Evolutionary conservation across 2,329 filamentous ascomycete species (phyloP).

Genomic region (Sporothrix humicola): DNA sequence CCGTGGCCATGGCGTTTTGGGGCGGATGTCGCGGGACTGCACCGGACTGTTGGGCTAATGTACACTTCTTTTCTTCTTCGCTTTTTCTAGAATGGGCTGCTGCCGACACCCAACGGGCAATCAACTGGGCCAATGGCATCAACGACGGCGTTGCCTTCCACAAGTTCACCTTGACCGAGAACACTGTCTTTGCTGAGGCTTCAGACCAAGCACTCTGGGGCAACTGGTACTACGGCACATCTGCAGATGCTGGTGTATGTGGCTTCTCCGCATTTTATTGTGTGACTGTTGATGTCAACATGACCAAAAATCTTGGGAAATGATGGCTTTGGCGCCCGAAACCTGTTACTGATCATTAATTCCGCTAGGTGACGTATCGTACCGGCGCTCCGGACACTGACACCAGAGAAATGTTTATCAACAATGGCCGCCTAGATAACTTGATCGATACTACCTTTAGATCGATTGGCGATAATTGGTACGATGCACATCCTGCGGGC

Average conservation of each 20-base stretch:
- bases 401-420: constrained; percentile 71
- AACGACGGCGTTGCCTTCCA: constrained; percentile 65
- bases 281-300: background rate
- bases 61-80: background rate
- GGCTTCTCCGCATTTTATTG: background rate
- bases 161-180: constrained; percentile 63
- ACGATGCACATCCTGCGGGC: constrained; percentile 30
- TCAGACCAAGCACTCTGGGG: constrained; percentile 81
- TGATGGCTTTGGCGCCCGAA: background rate
- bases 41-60: constrained; percentile 1
- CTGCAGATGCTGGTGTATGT: constrained; percentile 55
- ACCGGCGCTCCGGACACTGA: constrained; percentile 65
- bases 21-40: background rate
- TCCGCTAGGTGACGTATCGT: constrained; percentile 67
- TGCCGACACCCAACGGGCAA: constrained; percentile 60
- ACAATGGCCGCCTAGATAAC: constrained; percentile 66
- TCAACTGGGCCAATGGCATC: constrained; percentile 67
- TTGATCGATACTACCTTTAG: constrained; percentile 69
- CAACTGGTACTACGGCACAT: constrained; percentile 75
- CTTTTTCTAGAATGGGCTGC: constrained; percentile 71
- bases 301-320: background rate
- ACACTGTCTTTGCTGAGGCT: constrained; percentile 70
- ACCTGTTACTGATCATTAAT: constrained; percentile 33
- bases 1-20: background rate
- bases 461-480: constrained; percentile 67